These are phyloP conservation scores for Corniculantispora saksenae DNA, from an alignment of 2,329 filamentous ascomycete genomes.

Conservation along the genomic window DNA sequence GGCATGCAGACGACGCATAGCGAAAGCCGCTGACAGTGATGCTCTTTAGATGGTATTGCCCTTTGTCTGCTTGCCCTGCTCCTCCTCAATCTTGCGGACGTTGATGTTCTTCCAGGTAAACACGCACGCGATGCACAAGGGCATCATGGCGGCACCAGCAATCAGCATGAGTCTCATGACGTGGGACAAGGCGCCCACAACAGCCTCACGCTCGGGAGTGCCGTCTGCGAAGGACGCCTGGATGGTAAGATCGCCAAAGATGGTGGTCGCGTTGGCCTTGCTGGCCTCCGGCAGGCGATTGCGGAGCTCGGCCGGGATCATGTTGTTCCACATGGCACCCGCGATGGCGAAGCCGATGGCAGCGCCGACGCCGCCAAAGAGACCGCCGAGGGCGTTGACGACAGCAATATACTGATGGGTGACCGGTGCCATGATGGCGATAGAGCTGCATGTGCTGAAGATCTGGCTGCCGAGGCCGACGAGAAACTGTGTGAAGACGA, in stretches of 20 bases:
- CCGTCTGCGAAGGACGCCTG: slow-evolving; percentile 53
- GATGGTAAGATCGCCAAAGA: slow-evolving; percentile 50
- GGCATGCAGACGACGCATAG: no score
- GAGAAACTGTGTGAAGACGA: slow-evolving; percentile 60
- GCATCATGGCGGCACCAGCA: slow-evolving; percentile 38
- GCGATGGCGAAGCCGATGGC: slow-evolving; percentile 60
- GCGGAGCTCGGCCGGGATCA: slow-evolving; percentile 45
- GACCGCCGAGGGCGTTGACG: slow-evolving; percentile 57
- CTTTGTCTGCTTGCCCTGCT: slow-evolving; percentile 31
- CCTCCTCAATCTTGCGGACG: slow-evolving; percentile 37
- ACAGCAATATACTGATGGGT: slow-evolving; percentile 58
- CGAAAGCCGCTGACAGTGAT: no score
- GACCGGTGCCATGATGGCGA: slow-evolving; percentile 58
- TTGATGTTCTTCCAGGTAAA: slow-evolving; percentile 43
- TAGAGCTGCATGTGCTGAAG: slow-evolving; percentile 46
- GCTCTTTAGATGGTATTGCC: background rate
- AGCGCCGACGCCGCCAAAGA: slow-evolving; percentile 60
- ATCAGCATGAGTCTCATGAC: slow-evolving; percentile 44
- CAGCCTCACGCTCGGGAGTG: slow-evolving; percentile 51
- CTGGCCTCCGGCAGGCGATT: slow-evolving; percentile 43
- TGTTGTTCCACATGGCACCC: slow-evolving; percentile 62
- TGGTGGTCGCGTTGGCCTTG: slow-evolving; percentile 35
- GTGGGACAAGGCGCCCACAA: slow-evolving; percentile 56
- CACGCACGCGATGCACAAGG: slow-evolving; percentile 36
- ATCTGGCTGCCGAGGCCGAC: slow-evolving; percentile 47